phyloP scores from a whole-genome alignment of 108 stramenopile genomes.

The Conticribra weissflogii region DNA sequence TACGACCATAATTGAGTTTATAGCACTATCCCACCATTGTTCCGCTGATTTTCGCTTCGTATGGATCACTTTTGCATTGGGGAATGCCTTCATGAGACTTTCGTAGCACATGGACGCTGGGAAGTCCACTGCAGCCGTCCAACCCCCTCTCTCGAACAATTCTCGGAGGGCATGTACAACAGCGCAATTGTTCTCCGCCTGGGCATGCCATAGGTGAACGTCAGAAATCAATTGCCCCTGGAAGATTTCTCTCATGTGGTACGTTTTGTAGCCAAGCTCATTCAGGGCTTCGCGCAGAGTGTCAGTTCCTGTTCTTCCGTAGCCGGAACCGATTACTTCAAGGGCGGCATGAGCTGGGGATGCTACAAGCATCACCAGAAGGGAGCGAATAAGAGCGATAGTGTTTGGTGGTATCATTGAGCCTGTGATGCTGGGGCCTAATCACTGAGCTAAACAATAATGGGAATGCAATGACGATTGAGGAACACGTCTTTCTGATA shows the following conservation, averaged over 20 bases:
- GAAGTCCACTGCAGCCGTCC: constrained; percentile 26
- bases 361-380: background rate
- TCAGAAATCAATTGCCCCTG: background rate
- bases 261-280: constrained; percentile 20
- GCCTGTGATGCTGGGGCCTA: too few relatives aligned
- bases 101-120: constrained; percentile 13
- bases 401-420: too few relatives aligned
- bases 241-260: constrained; percentile 21
- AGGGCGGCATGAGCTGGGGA: constrained; percentile 1
- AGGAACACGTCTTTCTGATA: too few relatives aligned
- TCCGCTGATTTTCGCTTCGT: constrained; percentile 17
- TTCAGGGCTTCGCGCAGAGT: constrained; percentile 11
- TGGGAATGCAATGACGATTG: too few relatives aligned
- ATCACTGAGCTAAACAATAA: too few relatives aligned
- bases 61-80: constrained; percentile 23
- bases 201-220: background rate
- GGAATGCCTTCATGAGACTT: constrained; percentile 3
- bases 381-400: too few relatives aligned
- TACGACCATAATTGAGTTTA: constrained; percentile 5
- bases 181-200: constrained; percentile 13
- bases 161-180: constrained; percentile 9
- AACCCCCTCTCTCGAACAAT: constrained; percentile 14
- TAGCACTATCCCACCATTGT: constrained; percentile 17
- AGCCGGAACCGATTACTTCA: constrained; percentile 17
- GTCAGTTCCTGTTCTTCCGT: constrained; percentile 25